These are phyloP conservation scores for Trichomonascaceae sp. DNA, from an alignment of 1,139 yeast species.

Conservation along the genomic window DNA sequence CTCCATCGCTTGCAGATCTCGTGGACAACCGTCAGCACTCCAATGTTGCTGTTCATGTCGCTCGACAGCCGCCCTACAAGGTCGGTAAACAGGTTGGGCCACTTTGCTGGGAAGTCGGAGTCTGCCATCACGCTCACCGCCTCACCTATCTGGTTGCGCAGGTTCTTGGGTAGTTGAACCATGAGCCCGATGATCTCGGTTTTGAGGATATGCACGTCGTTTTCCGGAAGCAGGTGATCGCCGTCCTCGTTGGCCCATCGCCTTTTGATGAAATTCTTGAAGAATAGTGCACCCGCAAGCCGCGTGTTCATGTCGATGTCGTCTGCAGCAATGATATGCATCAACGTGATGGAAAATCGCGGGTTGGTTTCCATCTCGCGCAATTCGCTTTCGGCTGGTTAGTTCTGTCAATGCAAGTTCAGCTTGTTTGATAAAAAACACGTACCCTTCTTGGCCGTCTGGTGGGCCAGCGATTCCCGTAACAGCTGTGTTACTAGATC, in stretches of 20 bases:
- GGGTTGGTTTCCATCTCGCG: constrained; percentile 47
- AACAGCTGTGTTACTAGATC: too few relatives aligned
- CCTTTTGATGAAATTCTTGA: constrained; percentile 74
- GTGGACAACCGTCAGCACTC: constrained; percentile 85
- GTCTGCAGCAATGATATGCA: constrained; percentile 64
- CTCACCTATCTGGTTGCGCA: constrained; percentile 89
- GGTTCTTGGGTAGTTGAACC: constrained; percentile 61
- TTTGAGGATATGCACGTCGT: constrained; percentile 60
- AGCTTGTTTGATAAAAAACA: constrained; percentile 14
- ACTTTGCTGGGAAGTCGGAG: constrained; percentile 83
- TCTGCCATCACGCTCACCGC: constrained; percentile 88
- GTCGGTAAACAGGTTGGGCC: constrained; percentile 69
- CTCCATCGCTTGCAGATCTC: constrained; percentile 96
- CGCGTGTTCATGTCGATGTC: constrained; percentile 45
- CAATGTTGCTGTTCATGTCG: constrained; percentile 67
- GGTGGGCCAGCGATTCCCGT: not conserved
- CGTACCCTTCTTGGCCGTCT: too few relatives aligned
- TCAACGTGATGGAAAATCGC: constrained; percentile 63
- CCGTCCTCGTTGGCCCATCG: constrained; percentile 92
- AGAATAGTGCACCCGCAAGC: constrained; percentile 80
- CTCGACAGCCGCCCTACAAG: constrained; percentile 51
- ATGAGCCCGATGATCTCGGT: constrained; percentile 65
- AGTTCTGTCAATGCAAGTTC: constrained; percentile 29
- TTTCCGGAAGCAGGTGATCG: constrained; percentile 44
- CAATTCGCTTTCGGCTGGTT: constrained; percentile 30